Percentiles rank a stretch among this genome's conserved stretches.
These are phyloP conservation scores for Leccinum disarticulatum DNA, from an alignment of 768 basidiomycete genomes.

Conservation along the genomic window DNA sequence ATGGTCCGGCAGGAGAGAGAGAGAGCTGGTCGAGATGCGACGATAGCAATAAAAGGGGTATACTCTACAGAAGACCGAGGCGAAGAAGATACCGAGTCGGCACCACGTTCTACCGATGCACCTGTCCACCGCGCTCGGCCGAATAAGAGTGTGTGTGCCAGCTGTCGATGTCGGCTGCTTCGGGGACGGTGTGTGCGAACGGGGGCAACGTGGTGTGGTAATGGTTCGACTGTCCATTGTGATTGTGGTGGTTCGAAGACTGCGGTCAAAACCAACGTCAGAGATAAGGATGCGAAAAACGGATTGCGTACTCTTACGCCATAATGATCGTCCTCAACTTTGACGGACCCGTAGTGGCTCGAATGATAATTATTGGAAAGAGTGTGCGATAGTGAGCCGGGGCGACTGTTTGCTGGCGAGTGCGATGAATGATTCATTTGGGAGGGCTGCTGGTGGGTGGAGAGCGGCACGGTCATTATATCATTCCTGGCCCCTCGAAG, in stretches of 20 bases:
- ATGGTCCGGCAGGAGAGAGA: conserved; percentile 17
- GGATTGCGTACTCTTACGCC: conserved; percentile 39
- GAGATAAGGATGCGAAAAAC: not conserved
- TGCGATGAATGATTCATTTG: conserved; percentile 62
- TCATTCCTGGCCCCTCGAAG: conserved; percentile 43
- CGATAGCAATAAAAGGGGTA: conserved; percentile 39
- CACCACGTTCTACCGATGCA: conserved; percentile 49
- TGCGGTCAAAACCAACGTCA: not conserved
- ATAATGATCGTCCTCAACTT: conserved; percentile 68
- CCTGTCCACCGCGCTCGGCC: conserved; percentile 58
- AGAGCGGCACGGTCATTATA: conserved; percentile 47
- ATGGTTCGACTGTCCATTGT: conserved; percentile 38
- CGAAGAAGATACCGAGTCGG: not conserved
- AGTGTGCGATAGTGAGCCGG: conserved; percentile 38
- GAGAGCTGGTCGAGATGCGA: conserved; percentile 18
- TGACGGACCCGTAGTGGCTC: conserved; percentile 53
- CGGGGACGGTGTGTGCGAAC: conserved; percentile 43
- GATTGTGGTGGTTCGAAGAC: conserved; percentile 35
- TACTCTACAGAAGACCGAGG: conserved; percentile 27
- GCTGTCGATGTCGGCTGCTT: conserved; percentile 47
- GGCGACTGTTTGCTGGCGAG: conserved; percentile 50
- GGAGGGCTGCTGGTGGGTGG: conserved; percentile 56
- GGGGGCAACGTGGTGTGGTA: conserved; percentile 46
- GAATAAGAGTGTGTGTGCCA: conserved; percentile 60
- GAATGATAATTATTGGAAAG: conserved; percentile 45